Conservation (phyloP, 2,329 filamentous ascomycete species). For the Penicillium sp. region DNA sequence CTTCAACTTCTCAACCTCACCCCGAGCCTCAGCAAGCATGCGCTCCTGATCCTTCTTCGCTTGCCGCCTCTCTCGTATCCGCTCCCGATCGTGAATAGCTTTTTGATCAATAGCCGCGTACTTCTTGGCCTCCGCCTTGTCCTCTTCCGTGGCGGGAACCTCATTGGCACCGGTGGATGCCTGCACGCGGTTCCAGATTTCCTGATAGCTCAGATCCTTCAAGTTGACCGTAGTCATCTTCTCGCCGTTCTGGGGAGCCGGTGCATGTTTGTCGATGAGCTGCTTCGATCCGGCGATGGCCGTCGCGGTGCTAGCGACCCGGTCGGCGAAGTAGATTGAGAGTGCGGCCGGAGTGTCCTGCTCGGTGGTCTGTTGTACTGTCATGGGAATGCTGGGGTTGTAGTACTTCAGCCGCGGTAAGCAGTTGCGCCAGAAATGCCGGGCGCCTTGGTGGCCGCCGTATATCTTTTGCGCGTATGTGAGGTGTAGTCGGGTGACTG, state of each 20-base stretch:
- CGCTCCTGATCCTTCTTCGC: slow-evolving; percentile 51
- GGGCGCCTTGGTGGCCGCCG: slow-evolving; percentile 51
- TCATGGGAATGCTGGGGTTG: slow-evolving; percentile 85
- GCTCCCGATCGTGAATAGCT: slow-evolving; percentile 44
- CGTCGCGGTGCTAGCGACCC: slow-evolving; percentile 32
- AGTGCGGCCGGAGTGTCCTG: slow-evolving; percentile 48
- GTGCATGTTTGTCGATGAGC: slow-evolving; percentile 40
- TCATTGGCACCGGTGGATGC: slow-evolving; percentile 45
- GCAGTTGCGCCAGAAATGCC: slow-evolving; percentile 85
- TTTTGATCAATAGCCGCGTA: slow-evolving; percentile 39
- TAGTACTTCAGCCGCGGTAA: slow-evolving; percentile 91
- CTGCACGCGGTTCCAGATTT: slow-evolving; percentile 50
- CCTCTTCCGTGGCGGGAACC: slow-evolving; percentile 37
- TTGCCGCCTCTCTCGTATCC: slow-evolving; percentile 45
- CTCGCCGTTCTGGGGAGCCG: slow-evolving; percentile 35
- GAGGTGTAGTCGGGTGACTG: slow-evolving; percentile 48
- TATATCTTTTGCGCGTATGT: slow-evolving; percentile 50
- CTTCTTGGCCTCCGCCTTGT: slow-evolving; percentile 41
- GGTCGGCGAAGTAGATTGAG: slow-evolving; percentile 48
- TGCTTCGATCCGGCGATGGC: slow-evolving; percentile 27
- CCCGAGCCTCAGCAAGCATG: slow-evolving; percentile 49
- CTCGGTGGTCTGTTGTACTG: slow-evolving; percentile 70
- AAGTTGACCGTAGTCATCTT: slow-evolving; percentile 42
- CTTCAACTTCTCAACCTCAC: slow-evolving; percentile 48
- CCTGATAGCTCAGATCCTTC: slow-evolving; percentile 42